Evolutionary conservation across 441 rosid species (phyloP).

Genomic region (Kokia cookei): DNA sequence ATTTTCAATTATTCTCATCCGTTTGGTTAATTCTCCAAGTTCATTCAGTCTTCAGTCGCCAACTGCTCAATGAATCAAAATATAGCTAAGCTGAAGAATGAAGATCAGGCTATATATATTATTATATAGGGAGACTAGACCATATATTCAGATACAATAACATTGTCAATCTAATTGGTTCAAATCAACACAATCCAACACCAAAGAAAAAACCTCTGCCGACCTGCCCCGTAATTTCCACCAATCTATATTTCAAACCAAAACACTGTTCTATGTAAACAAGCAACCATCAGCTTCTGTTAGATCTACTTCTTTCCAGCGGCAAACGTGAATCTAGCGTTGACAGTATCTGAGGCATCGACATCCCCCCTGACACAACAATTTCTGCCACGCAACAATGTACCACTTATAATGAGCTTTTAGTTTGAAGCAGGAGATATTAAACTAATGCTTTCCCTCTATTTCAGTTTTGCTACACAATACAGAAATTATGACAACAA

Average conservation of each 20-base stretch:
- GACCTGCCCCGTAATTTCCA: conserved; percentile 6
- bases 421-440: not conserved
- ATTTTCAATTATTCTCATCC: too few species aligned
- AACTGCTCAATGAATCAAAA: too few species aligned
- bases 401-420: not conserved
- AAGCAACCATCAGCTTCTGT: conserved; percentile 40
- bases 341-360: conserved; percentile 90
- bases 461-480: not conserved
- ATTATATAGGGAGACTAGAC: not conserved
- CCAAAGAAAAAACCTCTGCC: not conserved
- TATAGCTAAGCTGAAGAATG: not conserved
- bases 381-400: conserved; percentile 60
- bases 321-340: conserved; percentile 54
- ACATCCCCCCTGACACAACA: conserved; percentile 96
- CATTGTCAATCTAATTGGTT: not conserved
- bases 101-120: not conserved
- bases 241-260: conserved; percentile 18
- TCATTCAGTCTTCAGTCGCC: too few species aligned
- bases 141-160: not conserved
- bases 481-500: not conserved
- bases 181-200: conserved; percentile 2
- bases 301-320: conserved; percentile 59
- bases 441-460: not conserved
- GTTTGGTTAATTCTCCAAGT: too few species aligned
- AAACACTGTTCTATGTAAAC: conserved; percentile 23